Evolutionary conservation across 2,329 filamentous ascomycete species (phyloP), one percentile per base, ranked within the genome.

Genomic region (Penicillium italicum): DNA sequence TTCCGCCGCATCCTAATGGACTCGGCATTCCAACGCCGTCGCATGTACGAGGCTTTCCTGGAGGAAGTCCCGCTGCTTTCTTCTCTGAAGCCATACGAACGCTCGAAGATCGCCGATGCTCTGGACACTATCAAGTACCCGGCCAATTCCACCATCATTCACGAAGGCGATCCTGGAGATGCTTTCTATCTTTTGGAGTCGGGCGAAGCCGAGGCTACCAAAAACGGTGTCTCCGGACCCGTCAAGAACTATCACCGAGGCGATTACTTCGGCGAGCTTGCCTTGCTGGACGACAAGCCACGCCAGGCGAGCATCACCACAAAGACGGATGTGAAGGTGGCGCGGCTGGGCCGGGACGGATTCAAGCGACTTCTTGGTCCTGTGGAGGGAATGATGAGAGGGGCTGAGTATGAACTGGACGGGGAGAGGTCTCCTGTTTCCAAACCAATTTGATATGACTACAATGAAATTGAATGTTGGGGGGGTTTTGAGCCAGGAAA

Each of bases 1-100:
- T 99, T 99, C 82, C 91, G 94, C 66, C 90, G 94, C 58, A 97
- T 99, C 62, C 82, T 99, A 60, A 97, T 99, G 92, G 93, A 97
- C 77, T 95, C 90, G 37, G 96, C 94, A 4, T 97, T 97, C 78
- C 90, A 95, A 66, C 89, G 93, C 54, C 87, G 94, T 66, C 89
- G 93, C 68, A 93, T 97, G 87, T 97, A 97, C 76, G 94, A 99
- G 77, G 90, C 86, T 65, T 97, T 99, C 80, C 81, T 99, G 22
- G 92, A 96, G 72, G 91, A 96, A 71, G 94, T 97, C 2, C 90
- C 91, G 0, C 81, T 97, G 30, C 83, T 99, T 26, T 82, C 87
- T 3, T 87, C 85, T 22, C 82, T 99, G 54, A 96, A 92, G 42
- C 83, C 89, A 0, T 97, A 97, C 74, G 94, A 99, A 77, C 87